phyloP scores from a whole-genome alignment of 1,284 basidiomycete genomes.

The Microbotryum violaceum region DNA sequence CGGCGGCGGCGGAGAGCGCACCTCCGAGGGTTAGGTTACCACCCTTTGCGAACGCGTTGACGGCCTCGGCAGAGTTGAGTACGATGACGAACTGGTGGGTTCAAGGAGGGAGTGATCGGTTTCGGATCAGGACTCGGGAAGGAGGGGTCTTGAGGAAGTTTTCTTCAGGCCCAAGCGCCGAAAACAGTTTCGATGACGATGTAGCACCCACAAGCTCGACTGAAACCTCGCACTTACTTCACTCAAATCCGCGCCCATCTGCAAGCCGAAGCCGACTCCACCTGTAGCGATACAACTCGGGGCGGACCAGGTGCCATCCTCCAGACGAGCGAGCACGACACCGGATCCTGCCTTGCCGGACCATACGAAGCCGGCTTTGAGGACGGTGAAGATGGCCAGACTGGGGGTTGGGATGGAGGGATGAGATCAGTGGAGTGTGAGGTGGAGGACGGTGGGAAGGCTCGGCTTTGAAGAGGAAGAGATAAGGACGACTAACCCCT shows the following conservation, averaged over 20 bases:
- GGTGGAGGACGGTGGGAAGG: not conserved
- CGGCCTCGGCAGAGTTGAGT: slow-evolving; percentile 92
- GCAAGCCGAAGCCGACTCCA: slow-evolving; percentile 84
- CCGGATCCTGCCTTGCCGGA: slow-evolving; percentile 93
- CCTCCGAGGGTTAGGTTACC: slow-evolving; percentile 92
- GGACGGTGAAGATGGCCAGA: slow-evolving; percentile 88
- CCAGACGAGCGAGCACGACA: slow-evolving; percentile 84
- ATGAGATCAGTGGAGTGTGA: not conserved
- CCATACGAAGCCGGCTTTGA: slow-evolving; percentile 47
- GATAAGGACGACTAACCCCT: slow-evolving; percentile 53
- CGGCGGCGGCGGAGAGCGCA: slow-evolving; percentile 59
- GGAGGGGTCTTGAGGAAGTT: not conserved
- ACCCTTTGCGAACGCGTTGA: slow-evolving; percentile 85
- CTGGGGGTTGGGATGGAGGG: slow-evolving; percentile 43
- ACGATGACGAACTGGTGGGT: slow-evolving; percentile 57
- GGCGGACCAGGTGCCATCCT: slow-evolving; percentile 94
- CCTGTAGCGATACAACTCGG: slow-evolving; percentile 97
- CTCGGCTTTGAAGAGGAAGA: no score
- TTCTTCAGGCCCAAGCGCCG: not conserved
- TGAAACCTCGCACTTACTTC: slow-evolving; percentile 16
- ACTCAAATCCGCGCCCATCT: slow-evolving; percentile 61
- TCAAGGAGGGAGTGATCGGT: slow-evolving; percentile 34
- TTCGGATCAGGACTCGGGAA: not conserved
- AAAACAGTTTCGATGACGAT: not conserved
- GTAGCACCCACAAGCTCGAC: no score